Evolutionary conservation across 768 basidiomycete genomes (phyloP), one percentile per base, ranked within the genome.

Genomic region (Mycena vulgaris): DNA sequence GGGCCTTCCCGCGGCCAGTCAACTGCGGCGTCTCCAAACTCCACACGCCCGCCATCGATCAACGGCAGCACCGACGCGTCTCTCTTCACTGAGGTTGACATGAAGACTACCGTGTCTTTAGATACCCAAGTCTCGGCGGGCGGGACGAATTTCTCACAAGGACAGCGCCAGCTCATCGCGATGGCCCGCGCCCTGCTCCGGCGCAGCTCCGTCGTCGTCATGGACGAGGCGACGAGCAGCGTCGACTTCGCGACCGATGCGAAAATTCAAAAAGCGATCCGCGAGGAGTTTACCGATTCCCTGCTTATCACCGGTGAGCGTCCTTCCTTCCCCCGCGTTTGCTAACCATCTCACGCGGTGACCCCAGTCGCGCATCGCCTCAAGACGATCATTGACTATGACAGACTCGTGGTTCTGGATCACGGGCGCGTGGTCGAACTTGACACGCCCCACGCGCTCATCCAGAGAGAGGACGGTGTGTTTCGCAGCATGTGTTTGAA

Each of bases 101-200:
- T 75, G 33, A 92, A 88, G 76, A 85, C 84, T 0, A 83, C 83
- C 0, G 83, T 97, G 31, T 85, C 89, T 0, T 85, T 97, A 5
- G 90, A 94, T 23, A 94, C 92, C 0, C 90, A 92, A 68, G 92
- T 97, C 11, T 94, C 94, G 0, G 86, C 94, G 0, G 95, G 95
- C 0, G 96, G 96, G 0, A 86, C 90, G 33, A 97, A 98, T 82
- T 97, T 98, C 80, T 96, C 94, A 1, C 94, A 96, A 68, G 96
- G 97, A 13, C 96, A 98, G 77, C 80, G 95, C 13, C 96, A 98
- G 75, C 82, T 95, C 19, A 93, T 96, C 61, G 92, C 94, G 1
- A 92, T 95, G 92, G 95, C 94, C 0, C 87, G 95, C 7, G 94
- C 95, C 0, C 82, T 95, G 25, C 83, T 95, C 33, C 84, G 93